Conservation (phyloP, 768 basidiomycete genomes). For the Naganishia onofrii region DNA sequence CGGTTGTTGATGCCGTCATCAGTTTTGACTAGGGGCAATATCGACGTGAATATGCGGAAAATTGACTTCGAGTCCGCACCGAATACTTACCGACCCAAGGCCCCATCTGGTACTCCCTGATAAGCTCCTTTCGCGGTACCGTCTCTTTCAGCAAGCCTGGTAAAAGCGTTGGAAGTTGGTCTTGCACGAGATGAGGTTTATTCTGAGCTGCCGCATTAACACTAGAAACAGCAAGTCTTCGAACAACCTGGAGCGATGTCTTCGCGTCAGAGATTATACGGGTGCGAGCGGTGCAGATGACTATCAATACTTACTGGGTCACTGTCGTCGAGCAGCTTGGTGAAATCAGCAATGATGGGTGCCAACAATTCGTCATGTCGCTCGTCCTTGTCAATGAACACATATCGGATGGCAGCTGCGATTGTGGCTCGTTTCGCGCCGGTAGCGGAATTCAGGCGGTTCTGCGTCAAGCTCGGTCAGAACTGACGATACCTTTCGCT, state of each 20-base stretch:
- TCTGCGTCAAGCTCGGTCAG: slow-evolving; percentile 32
- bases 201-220: slow-evolving; percentile 92
- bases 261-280: slow-evolving; percentile 19
- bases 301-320: slow-evolving; percentile 65
- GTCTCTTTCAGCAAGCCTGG: slow-evolving; percentile 86
- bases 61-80: background rate
- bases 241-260: slow-evolving; percentile 65
- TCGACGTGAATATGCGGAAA: background rate
- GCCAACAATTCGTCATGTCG: slow-evolving; percentile 88
- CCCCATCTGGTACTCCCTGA: slow-evolving; percentile 46
- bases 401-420: slow-evolving; percentile 84
- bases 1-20: slow-evolving; percentile 95
- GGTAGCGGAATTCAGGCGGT: slow-evolving; percentile 42
- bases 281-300: background rate
- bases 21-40: slow-evolving; percentile 61
- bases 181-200: slow-evolving; percentile 85
- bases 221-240: slow-evolving; percentile 81
- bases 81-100: slow-evolving; percentile 45
- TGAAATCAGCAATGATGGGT: slow-evolving; percentile 79
- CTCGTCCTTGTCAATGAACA: slow-evolving; percentile 79
- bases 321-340: slow-evolving; percentile 80
- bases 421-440: slow-evolving; percentile 72
- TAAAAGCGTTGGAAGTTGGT: slow-evolving; percentile 71
- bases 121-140: slow-evolving; percentile 61
- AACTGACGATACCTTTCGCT: background rate